These are phyloP conservation scores for Epicoccum nigrum DNA, from an alignment of 2,329 filamentous ascomycete genomes.

Conservation along the genomic window DNA sequence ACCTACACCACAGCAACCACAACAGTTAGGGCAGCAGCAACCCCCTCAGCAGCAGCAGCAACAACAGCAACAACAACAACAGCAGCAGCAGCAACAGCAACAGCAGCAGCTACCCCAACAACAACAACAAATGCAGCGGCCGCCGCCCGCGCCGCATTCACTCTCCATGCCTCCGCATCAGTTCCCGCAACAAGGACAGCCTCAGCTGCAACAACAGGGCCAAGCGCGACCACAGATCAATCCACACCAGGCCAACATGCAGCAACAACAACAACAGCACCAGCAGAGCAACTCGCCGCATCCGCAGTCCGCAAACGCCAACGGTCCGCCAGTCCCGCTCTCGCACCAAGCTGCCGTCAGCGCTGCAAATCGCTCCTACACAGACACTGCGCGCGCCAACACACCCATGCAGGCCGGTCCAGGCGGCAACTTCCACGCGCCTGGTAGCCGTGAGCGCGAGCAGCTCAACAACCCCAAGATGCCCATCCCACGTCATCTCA, in stretches of 20 bases:
- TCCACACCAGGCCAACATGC: constrained; percentile 43
- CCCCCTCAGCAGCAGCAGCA: constrained; percentile 21
- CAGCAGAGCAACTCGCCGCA: constrained; percentile 48
- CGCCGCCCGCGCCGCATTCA: constrained; percentile 36
- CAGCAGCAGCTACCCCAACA: constrained; percentile 29
- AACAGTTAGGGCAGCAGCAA: constrained; percentile 17
- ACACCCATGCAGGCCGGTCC: constrained; percentile 43
- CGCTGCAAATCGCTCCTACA: constrained; percentile 50
- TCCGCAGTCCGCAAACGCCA: constrained; percentile 43
- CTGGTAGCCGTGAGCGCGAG: constrained; percentile 46
- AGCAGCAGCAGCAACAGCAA: constrained; percentile 24
- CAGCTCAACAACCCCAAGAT: constrained; percentile 67
- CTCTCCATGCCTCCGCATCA: constrained; percentile 40
- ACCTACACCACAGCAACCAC: constrained; percentile 3
- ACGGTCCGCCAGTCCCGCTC: constrained; percentile 47
- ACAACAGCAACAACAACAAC: constrained; percentile 19
- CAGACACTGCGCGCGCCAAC: constrained; percentile 41
- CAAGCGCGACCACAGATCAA: constrained; percentile 46
- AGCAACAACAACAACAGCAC: constrained; percentile 40
- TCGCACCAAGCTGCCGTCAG: constrained; percentile 54
- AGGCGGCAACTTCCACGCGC: constrained; percentile 39
- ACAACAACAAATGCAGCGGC: constrained; percentile 33
- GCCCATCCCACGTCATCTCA: constrained; percentile 81
- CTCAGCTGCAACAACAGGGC: constrained; percentile 35
- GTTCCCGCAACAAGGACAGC: constrained; percentile 37